phyloP scores from a whole-genome alignment of 2,329 filamentous ascomycete species.

The Plenodomus lindquistii region DNA sequence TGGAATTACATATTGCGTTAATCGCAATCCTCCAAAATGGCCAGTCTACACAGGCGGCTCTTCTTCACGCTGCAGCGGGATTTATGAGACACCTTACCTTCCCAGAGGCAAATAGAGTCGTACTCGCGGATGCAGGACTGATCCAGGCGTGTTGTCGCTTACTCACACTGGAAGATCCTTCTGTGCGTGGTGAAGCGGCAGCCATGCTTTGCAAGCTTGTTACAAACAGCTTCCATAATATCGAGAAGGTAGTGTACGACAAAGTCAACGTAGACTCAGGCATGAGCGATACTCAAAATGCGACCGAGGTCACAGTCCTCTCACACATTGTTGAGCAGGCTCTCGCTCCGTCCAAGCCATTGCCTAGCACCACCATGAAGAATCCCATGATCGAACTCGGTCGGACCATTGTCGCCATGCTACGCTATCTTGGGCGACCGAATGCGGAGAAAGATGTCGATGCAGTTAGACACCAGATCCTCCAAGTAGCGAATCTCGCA shows the following conservation, averaged over 20 bases:
- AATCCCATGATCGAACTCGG: constrained; percentile 43
- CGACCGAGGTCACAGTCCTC: constrained; percentile 28
- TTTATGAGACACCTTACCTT: constrained; percentile 44
- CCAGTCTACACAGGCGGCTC: constrained; percentile 25
- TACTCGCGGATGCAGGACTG: constrained; percentile 37
- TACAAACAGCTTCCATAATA: constrained; percentile 36
- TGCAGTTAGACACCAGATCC: constrained; percentile 27
- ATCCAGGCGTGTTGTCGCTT: constrained; percentile 35
- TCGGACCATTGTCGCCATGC: constrained; percentile 30
- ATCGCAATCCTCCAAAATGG: constrained; percentile 30
- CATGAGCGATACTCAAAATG: constrained; percentile 14
- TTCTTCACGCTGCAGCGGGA: constrained; percentile 43
- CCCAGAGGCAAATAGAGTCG: constrained; percentile 35
- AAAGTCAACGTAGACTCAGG: constrained; percentile 18
- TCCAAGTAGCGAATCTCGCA: constrained; percentile 34
- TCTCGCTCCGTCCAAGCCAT: constrained; percentile 31
- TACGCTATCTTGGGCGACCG: constrained; percentile 21
- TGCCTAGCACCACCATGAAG: constrained; percentile 45
- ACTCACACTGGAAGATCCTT: constrained; percentile 31
- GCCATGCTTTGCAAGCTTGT: constrained; percentile 41
- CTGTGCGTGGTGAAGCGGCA: constrained; percentile 41
- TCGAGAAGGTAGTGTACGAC: constrained; percentile 32
- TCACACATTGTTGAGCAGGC: constrained; percentile 36
- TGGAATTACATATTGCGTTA: constrained; percentile 35
- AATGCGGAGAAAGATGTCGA: constrained; percentile 27